Evolutionary conservation across 257 asterid genomes (phyloP).

Genomic region (Ehretia macrophylla): DNA sequence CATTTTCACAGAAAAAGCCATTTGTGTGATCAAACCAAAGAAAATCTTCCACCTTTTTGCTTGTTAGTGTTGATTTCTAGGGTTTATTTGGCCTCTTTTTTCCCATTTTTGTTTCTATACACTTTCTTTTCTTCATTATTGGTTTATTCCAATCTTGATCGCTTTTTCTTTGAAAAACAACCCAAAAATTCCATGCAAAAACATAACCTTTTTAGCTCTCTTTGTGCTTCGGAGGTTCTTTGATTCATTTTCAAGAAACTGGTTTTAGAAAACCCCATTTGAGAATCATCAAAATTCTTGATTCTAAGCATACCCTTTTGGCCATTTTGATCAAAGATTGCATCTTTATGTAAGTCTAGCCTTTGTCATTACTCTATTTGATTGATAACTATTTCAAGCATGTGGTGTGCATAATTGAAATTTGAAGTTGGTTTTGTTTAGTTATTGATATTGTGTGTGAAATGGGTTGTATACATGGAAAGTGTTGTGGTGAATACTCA

Average conservation of each 20-base stretch:
- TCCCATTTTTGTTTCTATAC: not conserved
- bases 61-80: conserved; percentile 11
- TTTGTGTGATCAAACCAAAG: conserved; percentile 16
- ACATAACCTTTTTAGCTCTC: not conserved
- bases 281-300: not conserved
- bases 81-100: conserved; percentile 24
- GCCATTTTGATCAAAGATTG: not conserved
- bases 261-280: not conserved
- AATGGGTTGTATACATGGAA: conserved; percentile 92
- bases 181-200: no score
- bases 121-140: not conserved
- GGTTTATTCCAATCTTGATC: conserved; percentile 30
- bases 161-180: not conserved
- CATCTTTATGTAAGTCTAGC: not conserved
- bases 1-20: conserved; percentile 20
- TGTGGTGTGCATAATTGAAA: not conserved
- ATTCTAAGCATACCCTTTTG: not conserved
- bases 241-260: conserved; percentile 3
- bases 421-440: no score
- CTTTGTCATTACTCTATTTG: not conserved
- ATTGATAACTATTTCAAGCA: not conserved
- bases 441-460: conserved; percentile 1
- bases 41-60: conserved; percentile 15
- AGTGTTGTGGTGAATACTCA: conserved; percentile 62
- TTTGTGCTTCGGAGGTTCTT: not conserved